Base-by-base conservation (phyloP, 129 eudicot genomes). In the Heracleum sosnowskyi region DNA sequence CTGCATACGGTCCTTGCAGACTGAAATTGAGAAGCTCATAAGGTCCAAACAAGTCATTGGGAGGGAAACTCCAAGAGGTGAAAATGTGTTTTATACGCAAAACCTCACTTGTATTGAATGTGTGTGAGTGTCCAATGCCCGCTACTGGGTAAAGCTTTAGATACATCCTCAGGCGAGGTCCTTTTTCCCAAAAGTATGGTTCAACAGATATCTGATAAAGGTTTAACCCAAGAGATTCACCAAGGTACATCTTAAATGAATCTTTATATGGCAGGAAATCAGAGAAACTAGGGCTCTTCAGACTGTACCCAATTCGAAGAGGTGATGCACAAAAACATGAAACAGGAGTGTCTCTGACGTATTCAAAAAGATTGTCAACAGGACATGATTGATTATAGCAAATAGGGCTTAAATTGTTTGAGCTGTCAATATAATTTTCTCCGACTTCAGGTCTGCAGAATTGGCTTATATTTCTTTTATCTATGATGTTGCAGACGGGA, bases 301-400 rank as follows among this genome's bases (percentile, higher is more conserved):
- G 71, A 46, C 97, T 86, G 71, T 89, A 85, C 46, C 96, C 98
- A 53, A 93, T 82, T 79, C 86, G 78, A 77, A 93, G 78, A 80
- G 98, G 98, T 10, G 97, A 88, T 29, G 98, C 97, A 88, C 98
- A 93, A 77, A 91, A 91, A 84, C 97, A 93, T 28, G 87, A 80
- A 69, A 76, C 24, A 41, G 93, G 91, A 66, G 92, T 86, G 33
- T 76, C 83, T 13, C 86, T 87, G 70, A 84, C 90, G 77, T 89
- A 91, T 79, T 87, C 91, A 24, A 69, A 93, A 79, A 84, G 78
- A 77, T 83, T 64, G 60, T 60, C 64, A n/a, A 60, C 70, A 26
- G 97, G 98, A 81, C 97, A 91, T 70, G 97, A 81, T 74, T 87
- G 92, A n/a, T 79, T 66, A 44, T 86, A 87, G 68, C 98, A 93